Base-by-base conservation (phyloP, 805 yeast genomes). In the Lachancea waltii region DNA sequence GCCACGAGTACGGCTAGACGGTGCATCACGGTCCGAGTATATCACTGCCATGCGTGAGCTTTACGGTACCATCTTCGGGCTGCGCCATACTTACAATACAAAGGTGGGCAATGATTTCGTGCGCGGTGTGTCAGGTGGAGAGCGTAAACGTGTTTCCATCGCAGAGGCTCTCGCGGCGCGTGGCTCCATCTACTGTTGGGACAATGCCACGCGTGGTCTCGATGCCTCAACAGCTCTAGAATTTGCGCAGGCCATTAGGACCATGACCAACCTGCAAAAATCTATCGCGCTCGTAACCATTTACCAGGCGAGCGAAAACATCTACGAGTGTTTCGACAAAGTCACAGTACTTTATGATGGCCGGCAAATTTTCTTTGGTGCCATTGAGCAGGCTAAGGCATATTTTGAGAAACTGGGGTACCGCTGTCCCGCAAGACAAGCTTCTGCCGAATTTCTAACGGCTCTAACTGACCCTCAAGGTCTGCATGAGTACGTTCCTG, bases 171-270 rank as follows among this genome's bases (percentile, higher is more conserved):
- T 79, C 20, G 72, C 78, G 14, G 67, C 75, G 20, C 70, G 77
- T 25, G 79, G 82, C 17, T 59, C 73, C 15, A 58, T 78, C 19
- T 74, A 70, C 47, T 74, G 79, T 56, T 77, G 81, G 73, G 85
- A 81, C 62, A 82, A 82, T 53, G 77, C 86, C 4, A 81, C 90
- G 10, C 72, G 87, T 62, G 90, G 89, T 49, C 65, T 81, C 39
- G 90, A 81, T 59, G 69, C 87, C 1, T 79, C 86, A 7, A 81
- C 87, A 28, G 89, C 89, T 2, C 63, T 77, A 43, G 85, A 79
- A 55, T 80, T 73, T 48, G 67, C 78, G 26, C 66, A 73, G 44
- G 77, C 81, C 9, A 66, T 81, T 40, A 73, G 80, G 46, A 66
- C 72, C 7, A 62, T 73, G 29, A 76, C 83, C 4, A 62, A 68